These are phyloP conservation scores for Tetrapisispora fleetii DNA, from an alignment of 805 yeast genomes.

Conservation along the genomic window DNA sequence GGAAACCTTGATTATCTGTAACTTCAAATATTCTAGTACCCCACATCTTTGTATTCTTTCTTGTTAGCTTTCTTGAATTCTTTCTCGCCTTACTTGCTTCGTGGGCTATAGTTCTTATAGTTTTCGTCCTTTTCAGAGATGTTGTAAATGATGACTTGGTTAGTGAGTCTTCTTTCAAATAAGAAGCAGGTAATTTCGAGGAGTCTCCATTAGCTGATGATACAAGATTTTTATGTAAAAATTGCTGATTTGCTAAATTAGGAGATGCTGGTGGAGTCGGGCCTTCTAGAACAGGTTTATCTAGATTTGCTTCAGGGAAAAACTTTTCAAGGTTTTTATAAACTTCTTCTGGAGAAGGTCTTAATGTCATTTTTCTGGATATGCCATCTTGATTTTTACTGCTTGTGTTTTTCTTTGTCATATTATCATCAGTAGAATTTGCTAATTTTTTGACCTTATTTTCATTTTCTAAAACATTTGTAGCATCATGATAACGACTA, in stretches of 20 bases:
- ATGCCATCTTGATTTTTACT: background rate
- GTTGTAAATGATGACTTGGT: background rate
- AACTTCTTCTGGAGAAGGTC: slow-evolving; percentile 93
- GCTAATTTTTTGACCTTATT: background rate
- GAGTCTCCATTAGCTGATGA: background rate
- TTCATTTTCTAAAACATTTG: background rate
- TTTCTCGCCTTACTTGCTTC: slow-evolving; percentile 70
- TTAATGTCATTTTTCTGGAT: slow-evolving; percentile 48
- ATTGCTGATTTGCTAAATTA: slow-evolving; percentile 5
- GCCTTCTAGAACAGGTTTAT: slow-evolving; percentile 78
- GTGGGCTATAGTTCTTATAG: slow-evolving; percentile 85
- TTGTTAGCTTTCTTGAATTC: slow-evolving; percentile 35
- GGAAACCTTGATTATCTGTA: slow-evolving; percentile 59
- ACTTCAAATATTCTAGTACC: slow-evolving; percentile 90
- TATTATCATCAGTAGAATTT: background rate
- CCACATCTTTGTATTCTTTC: slow-evolving; percentile 94
- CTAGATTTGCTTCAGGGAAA: slow-evolving; percentile 88
- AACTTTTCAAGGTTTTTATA: slow-evolving; percentile 85
- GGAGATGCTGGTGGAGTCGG: slow-evolving; percentile 52
- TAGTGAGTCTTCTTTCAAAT: background rate
- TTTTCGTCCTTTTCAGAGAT: slow-evolving; percentile 63
- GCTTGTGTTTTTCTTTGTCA: background rate
- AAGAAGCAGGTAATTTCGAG: background rate
- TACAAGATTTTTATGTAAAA: background rate
- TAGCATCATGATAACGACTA: background rate